Conservation (phyloP, 2,329 filamentous ascomycete species). For the Pyrenophora graminea region DNA sequence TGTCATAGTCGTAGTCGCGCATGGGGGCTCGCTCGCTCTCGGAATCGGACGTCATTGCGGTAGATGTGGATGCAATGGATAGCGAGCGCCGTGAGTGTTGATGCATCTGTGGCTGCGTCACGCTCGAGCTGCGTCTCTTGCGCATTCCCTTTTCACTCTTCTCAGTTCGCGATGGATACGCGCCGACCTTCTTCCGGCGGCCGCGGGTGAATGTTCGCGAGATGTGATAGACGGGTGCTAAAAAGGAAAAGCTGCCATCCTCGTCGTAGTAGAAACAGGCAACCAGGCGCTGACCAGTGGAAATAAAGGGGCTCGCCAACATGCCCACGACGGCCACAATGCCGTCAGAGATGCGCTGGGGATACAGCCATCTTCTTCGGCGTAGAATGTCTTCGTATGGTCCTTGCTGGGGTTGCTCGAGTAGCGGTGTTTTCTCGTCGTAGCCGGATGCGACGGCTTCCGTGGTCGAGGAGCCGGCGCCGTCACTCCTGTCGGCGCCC, state of each 20-base stretch:
- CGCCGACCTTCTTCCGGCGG: slow-evolving; percentile 38
- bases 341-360: slow-evolving; percentile 70
- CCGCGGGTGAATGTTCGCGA: slow-evolving; percentile 53
- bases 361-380: slow-evolving; percentile 57
- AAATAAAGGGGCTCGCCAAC: slow-evolving; percentile 75
- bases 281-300: slow-evolving; percentile 80
- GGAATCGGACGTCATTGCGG: slow-evolving; percentile 67
- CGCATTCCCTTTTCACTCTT: slow-evolving; percentile 36
- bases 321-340: slow-evolving; percentile 77
- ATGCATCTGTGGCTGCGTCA: slow-evolving; percentile 31
- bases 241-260: slow-evolving; percentile 75
- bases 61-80: slow-evolving; percentile 59
- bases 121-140: slow-evolving; percentile 35
- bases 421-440: slow-evolving; percentile 72
- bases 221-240: slow-evolving; percentile 71
- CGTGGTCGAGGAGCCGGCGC: slow-evolving; percentile 27
- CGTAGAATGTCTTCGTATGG: slow-evolving; percentile 40
- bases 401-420: slow-evolving; percentile 47
- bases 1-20: slow-evolving; percentile 33
- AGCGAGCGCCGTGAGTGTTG: slow-evolving; percentile 45
- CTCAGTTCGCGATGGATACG: slow-evolving; percentile 37
- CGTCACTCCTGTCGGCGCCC: slow-evolving; percentile 27
- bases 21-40: slow-evolving; percentile 61
- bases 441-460: slow-evolving; percentile 43
- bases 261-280: slow-evolving; percentile 85